Base-by-base conservation (phyloP, 139 green algal species). In the Gonium pectorale region DNA sequence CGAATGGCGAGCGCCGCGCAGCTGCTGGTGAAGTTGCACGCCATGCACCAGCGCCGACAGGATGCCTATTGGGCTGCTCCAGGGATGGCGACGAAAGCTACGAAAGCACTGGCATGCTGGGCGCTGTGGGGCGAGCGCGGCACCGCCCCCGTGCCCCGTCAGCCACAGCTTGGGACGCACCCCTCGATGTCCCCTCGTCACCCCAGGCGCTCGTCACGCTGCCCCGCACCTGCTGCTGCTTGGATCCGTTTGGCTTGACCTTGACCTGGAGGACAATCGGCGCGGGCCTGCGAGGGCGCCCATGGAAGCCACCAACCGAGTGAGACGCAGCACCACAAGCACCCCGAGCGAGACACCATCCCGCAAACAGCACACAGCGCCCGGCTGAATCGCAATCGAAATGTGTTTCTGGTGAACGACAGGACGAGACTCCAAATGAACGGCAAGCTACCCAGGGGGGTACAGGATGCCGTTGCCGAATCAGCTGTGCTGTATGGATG, bases 231-330 rank as follows among this genome's bases (percentile, higher is more conserved):
- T 51, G 51, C 13, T 54, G 35, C 11, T 71, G 51, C 59, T 71
- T 82, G 38, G 59, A 44, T 29, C 78, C 44, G 19, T 62, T 63
- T 21, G 62, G 78, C 40, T 67, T 75, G 46, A 85, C 43, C 6
- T 44, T 54, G 27, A 85, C 79, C 0, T 49, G 64, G 46, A 85
- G 64, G 22, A 78, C 35, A 46, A 85, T 33, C 26, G 79, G 79
- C 35, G 49, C 46, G 0, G 64, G 46, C 63, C 79, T 77, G 63
- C 46, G 40, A 1, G 73, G 21, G 43, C 40, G 27, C 40, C 35
- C 52, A 37, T 37, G 41, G 54, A 29, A 21, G 51, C 40, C 7
- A 59, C 22, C 19, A 22, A 27, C 5, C 56, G 40, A 11, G 67
- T 38, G 1, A 38, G 40, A 26, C 44, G 59, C 8, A 31, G 59